A percentile compares a stretch with the other conserved stretches of the same genome.
Evolutionary conservation across 2,329 filamentous ascomycete genomes (phyloP).

Genomic region (Daldinia eschscholtzii): DNA sequence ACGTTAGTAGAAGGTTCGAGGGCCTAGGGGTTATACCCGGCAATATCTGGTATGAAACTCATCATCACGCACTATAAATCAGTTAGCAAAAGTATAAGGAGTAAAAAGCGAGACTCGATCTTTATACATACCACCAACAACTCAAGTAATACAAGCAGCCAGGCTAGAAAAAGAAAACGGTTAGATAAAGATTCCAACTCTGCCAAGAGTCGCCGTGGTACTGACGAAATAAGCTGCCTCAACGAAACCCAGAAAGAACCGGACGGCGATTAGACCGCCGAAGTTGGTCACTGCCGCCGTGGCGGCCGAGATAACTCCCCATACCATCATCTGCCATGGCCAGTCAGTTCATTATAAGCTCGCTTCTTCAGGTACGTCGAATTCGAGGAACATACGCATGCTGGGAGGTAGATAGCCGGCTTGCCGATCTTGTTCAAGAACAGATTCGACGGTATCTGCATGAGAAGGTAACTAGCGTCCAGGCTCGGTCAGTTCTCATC

Average conservation of each 20-base stretch:
- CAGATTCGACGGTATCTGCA: conserved; percentile 66
- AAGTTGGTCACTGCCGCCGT: conserved; percentile 55
- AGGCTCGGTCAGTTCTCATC: conserved; percentile 10
- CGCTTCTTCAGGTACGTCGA: not conserved
- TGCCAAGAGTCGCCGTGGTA: not conserved
- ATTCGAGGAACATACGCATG: conserved; percentile 55
- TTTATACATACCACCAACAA: conserved; percentile 64
- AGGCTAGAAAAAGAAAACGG: conserved; percentile 53
- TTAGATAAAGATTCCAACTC: conserved; percentile 25
- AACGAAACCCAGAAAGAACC: conserved; percentile 60
- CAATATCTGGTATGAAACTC: not conserved
- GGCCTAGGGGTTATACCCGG: not conserved
- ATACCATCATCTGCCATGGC: conserved; percentile 59
- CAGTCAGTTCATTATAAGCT: conserved; percentile 30
- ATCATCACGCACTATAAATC: conserved; percentile 31
- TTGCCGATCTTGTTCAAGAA: conserved; percentile 65
- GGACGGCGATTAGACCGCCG: conserved; percentile 55
- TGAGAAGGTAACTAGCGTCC: conserved; percentile 58
- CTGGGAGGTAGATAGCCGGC: conserved; percentile 60
- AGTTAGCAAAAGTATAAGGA: conserved; percentile 21
- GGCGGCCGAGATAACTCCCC: conserved; percentile 61
- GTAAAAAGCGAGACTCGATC: not conserved
- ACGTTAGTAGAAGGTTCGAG: conserved; percentile 13
- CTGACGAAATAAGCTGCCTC: conserved; percentile 61
- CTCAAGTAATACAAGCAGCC: conserved; percentile 73